Percentiles rank a stretch among this genome's conserved stretches.
These are phyloP conservation scores for Paragyromitra xinjiangensis DNA, from an alignment of 495 filamentous ascomycete species.

Conservation along the genomic window DNA sequence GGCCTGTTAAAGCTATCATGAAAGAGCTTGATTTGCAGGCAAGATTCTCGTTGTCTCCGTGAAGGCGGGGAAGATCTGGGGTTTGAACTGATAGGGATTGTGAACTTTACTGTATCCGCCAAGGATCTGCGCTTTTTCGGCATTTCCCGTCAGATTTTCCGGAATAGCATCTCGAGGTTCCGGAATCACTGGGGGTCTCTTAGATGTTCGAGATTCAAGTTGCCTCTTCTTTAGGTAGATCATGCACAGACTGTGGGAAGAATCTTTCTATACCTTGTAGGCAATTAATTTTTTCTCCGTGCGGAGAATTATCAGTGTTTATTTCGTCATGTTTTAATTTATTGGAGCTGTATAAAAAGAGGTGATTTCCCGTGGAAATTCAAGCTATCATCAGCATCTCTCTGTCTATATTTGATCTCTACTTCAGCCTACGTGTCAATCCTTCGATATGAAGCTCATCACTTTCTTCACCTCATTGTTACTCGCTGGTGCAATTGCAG, in stretches of 20 bases:
- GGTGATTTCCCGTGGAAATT: not conserved
- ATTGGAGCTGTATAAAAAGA: slow-evolving; percentile 24
- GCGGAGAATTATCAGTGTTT: not conserved
- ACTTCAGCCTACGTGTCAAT: not conserved
- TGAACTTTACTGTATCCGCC: not conserved
- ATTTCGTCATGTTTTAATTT: not conserved
- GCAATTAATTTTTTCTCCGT: not conserved
- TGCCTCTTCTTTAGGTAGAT: not conserved
- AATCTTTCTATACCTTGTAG: not conserved
- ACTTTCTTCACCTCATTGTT: slow-evolving; percentile 22
- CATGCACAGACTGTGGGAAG: not conserved
- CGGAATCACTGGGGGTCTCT: not conserved
- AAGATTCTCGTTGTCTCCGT: not conserved
- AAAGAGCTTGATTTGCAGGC: not conserved
- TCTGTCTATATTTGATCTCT: not conserved
- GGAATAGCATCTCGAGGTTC: slow-evolving; percentile 20
- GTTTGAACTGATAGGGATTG: not conserved
- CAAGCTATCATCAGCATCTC: not conserved
- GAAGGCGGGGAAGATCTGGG: slow-evolving; percentile 14
- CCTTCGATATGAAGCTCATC: slow-evolving; percentile 35
- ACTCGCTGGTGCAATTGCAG: slow-evolving; percentile 26
- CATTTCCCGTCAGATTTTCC: not conserved
- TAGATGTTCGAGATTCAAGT: not conserved
- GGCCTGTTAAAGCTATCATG: slow-evolving; percentile 1
- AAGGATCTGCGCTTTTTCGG: not conserved